phyloP scores from a whole-genome alignment of 176 grass and related monocot genomes.

The Aegilops sharonensis region DNA sequence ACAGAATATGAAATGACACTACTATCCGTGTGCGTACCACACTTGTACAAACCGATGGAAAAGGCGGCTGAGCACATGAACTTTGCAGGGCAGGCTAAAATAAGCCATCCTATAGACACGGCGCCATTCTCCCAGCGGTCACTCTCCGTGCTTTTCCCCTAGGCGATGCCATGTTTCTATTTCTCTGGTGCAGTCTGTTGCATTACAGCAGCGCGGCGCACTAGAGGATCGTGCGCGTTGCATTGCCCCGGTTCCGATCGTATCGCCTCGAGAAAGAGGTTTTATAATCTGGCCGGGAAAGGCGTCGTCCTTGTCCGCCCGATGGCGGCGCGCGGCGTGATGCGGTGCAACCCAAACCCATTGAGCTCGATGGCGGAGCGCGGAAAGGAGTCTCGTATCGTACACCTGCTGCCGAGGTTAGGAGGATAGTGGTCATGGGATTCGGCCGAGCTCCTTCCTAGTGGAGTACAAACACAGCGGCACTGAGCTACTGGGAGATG shows the following conservation, averaged over 20 bases:
- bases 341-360: neutral
- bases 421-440: constrained; percentile 6
- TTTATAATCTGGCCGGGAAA: neutral
- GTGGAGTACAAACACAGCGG: constrained; percentile 40
- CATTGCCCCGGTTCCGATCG: neutral
- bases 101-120: neutral
- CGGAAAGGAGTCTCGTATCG: neutral
- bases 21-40: neutral
- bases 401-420: constrained; percentile 5
- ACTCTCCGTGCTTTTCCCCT: neutral
- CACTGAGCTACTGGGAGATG: constrained; percentile 5
- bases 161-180: neutral
- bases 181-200: constrained; percentile 11
- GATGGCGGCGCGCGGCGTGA: constrained; percentile 2
- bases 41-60: neutral
- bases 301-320: neutral
- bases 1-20: neutral
- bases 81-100: neutral
- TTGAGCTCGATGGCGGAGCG: neutral
- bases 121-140: neutral
- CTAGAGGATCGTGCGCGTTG: constrained; percentile 15
- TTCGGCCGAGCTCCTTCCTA: neutral
- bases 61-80: neutral
- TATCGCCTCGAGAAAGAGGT: neutral
- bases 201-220: constrained; percentile 48